A percentile compares a stretch with the other conserved stretches of the same genome.
phyloP scores from a whole-genome alignment of 106 monocot genomes.

The Xerophyta viscosa region DNA sequence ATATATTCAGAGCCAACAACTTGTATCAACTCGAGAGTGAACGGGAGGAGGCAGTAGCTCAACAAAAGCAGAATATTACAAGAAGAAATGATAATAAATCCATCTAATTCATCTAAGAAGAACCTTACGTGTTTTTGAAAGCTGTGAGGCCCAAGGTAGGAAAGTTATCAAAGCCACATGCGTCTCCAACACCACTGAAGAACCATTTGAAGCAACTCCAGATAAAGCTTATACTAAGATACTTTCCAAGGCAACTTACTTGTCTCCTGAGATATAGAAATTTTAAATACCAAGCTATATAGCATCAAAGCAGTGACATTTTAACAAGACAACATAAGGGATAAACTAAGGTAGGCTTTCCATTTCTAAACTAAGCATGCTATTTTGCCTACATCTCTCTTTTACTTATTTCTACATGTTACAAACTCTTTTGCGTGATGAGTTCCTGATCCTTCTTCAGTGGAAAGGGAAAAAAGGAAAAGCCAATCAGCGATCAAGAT shows the following conservation, averaged over 20 bases:
- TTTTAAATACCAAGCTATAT: background rate
- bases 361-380: too few relatives aligned
- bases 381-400: too few relatives aligned
- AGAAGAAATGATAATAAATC: too few relatives aligned
- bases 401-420: too few relatives aligned
- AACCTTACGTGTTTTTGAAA: slow-evolving; percentile 21
- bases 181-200: slow-evolving; percentile 18
- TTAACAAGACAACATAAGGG: too few relatives aligned
- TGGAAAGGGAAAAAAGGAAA: too few relatives aligned
- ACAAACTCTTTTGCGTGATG: too few relatives aligned
- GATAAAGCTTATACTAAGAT: slow-evolving; percentile 30
- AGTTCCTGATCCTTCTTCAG: too few relatives aligned
- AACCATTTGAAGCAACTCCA: slow-evolving; percentile 44
- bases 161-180: slow-evolving; percentile 28
- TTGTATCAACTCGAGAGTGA: too few relatives aligned
- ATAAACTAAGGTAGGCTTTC: background rate
- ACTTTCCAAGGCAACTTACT: slow-evolving; percentile 22
- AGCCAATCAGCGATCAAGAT: too few relatives aligned
- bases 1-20: background rate
- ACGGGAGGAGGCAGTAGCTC: background rate
- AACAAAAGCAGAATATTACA: background rate
- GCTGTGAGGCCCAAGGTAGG: slow-evolving; percentile 28
- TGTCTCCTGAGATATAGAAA: slow-evolving; percentile 18
- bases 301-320: too few relatives aligned
- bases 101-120: too few relatives aligned